Evolutionary conservation across 1,284 basidiomycete species (phyloP).

Genomic region (Phenoliferia sp.): DNA sequence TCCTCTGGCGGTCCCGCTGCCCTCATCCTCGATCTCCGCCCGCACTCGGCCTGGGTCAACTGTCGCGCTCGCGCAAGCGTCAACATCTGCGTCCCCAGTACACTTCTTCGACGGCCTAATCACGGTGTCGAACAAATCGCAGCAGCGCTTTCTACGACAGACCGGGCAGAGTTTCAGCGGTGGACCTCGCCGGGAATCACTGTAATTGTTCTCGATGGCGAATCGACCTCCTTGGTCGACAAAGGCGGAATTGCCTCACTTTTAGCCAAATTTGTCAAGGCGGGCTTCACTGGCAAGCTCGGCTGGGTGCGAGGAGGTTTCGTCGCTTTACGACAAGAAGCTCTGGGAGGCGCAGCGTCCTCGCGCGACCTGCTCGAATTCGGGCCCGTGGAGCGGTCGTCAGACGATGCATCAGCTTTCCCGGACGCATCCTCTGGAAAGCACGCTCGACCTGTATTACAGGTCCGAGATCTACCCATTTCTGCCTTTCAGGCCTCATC

Average conservation of each 20-base stretch:
- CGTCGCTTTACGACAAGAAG: conserved; percentile 49
- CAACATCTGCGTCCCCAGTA: conserved; percentile 87
- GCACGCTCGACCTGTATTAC: conserved; percentile 45
- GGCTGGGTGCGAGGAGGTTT: conserved; percentile 77
- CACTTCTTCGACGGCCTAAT: conserved; percentile 79
- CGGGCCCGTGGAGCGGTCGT: not conserved
- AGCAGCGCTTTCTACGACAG: conserved; percentile 63
- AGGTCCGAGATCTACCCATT: conserved; percentile 59
- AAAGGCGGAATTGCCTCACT: conserved; percentile 69
- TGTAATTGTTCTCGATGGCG: conserved; percentile 79
- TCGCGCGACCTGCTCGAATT: conserved; percentile 4
- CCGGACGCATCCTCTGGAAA: conserved; percentile 52
- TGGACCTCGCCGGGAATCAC: conserved; percentile 49
- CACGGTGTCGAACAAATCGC: conserved; percentile 70
- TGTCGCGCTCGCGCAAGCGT: conserved; percentile 65
- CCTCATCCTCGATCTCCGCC: conserved; percentile 68
- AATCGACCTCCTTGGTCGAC: conserved; percentile 57
- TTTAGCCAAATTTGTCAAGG: conserved; percentile 74
- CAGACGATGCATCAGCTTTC: conserved; percentile 36
- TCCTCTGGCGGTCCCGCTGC: conserved; percentile 13
- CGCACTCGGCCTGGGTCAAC: conserved; percentile 62
- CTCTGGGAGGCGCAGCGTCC: not conserved
- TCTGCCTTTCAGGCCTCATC: conserved; percentile 59
- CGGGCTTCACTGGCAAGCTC: conserved; percentile 62
- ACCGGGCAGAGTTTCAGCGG: conserved; percentile 40